Base-by-base conservation (phyloP, 2,329 filamentous ascomycete species). In the Trichoderma sp. region DNA sequence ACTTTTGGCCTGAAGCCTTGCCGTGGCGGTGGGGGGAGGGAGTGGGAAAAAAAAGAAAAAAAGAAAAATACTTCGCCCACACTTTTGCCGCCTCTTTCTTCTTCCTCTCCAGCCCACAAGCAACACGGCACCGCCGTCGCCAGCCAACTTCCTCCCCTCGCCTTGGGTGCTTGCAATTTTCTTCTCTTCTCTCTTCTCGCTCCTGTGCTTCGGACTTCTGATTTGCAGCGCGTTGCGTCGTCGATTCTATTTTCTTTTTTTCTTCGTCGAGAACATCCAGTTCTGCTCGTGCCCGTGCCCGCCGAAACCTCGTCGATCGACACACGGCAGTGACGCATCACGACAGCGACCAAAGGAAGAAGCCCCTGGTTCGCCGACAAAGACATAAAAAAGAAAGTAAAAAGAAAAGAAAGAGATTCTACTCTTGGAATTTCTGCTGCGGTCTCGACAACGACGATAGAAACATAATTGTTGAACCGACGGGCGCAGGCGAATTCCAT, bases 71-170 rank as follows among this genome's bases (percentile, higher is more conserved):
- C 73, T 77, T 74, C 74, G 73, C 71, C 74, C 73, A 73, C 73
- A 73, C 71, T 70, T 70, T 70, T 70, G 64, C 64, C 70, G 66
- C 68, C 68, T 70, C 66, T 47, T 47, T 15, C 72, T 74, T 76
- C 73, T 73, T 68, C 74, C 76, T 43, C 72, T 76, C 53, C 34
- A 77, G 75, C 77, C 76, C 76, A 78, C 76, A 72, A 78, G 78
- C 76, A 78, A 77, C 75, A 79, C 78, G 83, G 82, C 83, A 80
- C 82, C 82, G 82, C 82, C 82, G 82, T 80, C 68, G 71, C 71
- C 71, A 66, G 83, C 80, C 83, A 84, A 84, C 75, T 77, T 73
- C 68, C 71, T 73, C 73, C 74, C 64, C 74, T 77, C 78, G 70
- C 50, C 75, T 75, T 80, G 82, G 82, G 82, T 82, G 81, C 81